Percentiles rank a stretch among this genome's conserved stretches.
Conservation (phyloP, 768 basidiomycete genomes). For the Tricholomella constricta region DNA sequence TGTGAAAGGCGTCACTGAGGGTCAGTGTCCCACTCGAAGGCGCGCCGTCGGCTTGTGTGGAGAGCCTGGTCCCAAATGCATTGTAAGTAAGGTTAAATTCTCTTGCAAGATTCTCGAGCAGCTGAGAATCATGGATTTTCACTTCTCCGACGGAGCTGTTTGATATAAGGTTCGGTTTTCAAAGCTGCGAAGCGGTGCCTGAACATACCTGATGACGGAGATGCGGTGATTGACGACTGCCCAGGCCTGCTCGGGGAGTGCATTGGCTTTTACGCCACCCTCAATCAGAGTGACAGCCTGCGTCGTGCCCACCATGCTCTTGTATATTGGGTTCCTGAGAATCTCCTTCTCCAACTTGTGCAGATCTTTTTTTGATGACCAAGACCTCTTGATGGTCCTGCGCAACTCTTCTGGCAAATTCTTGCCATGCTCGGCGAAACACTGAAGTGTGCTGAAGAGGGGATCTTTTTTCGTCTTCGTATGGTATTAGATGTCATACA, state of each 20-base stretch:
- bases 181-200: neutral
- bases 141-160: constrained; percentile 31
- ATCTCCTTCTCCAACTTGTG: constrained; percentile 50
- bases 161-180: neutral
- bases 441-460: constrained; percentile 62
- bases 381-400: constrained; percentile 47
- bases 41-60: constrained; percentile 20
- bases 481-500: neutral
- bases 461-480: constrained; percentile 57
- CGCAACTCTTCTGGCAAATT: constrained; percentile 51
- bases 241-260: constrained; percentile 73
- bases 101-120: constrained; percentile 49
- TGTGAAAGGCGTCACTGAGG: constrained; percentile 51
- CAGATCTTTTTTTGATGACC: constrained; percentile 52
- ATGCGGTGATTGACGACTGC: constrained; percentile 77
- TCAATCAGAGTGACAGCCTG: constrained; percentile 74
- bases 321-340: constrained; percentile 38
- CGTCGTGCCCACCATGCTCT: constrained; percentile 64
- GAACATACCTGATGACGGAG: constrained; percentile 53
- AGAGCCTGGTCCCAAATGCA: constrained; percentile 52
- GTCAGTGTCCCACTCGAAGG: constrained; percentile 47
- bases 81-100: constrained; percentile 59
- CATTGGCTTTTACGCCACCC: constrained; percentile 76
- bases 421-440: constrained; percentile 63
- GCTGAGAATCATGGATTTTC: constrained; percentile 42